Conservation (phyloP, 768 basidiomycete genomes). For the Galerina marginata region DNA sequence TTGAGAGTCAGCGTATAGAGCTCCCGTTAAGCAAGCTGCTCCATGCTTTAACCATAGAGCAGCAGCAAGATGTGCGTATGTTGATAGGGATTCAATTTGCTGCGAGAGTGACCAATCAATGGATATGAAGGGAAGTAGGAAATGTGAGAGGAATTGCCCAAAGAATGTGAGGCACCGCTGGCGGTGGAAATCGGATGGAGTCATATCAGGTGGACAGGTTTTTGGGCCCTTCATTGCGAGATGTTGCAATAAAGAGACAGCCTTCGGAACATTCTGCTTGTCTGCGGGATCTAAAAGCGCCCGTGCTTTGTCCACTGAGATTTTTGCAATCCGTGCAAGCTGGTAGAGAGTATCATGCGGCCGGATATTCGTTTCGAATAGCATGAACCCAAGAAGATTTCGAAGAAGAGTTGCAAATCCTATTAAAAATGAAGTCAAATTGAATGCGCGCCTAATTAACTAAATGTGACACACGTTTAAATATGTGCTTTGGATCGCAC, state of each 20-base stretch:
- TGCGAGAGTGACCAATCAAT: conserved; percentile 24
- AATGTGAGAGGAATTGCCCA: conserved; percentile 15
- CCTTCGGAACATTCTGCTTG: conserved; percentile 34
- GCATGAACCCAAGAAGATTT: conserved; percentile 16
- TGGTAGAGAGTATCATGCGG: conserved; percentile 19
- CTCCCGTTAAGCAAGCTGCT: conserved; percentile 26
- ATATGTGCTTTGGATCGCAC: conserved; percentile 35
- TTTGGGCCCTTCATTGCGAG: not conserved
- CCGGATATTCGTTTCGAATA: conserved; percentile 17
- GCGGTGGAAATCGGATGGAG: not conserved
- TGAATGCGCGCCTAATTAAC: not conserved
- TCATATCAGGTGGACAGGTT: not conserved
- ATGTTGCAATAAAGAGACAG: conserved; percentile 25
- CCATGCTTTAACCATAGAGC: conserved; percentile 3
- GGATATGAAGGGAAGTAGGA: conserved; percentile 30
- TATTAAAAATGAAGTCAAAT: not conserved
- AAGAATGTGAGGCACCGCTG: conserved; percentile 17
- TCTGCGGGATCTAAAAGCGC: conserved; percentile 32
- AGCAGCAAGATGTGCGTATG: conserved; percentile 31
- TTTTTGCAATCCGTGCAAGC: conserved; percentile 15
- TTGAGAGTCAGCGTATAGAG: conserved; percentile 34
- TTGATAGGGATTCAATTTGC: conserved; percentile 33
- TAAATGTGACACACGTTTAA: conserved; percentile 23
- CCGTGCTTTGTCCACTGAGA: conserved; percentile 8
- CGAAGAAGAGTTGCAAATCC: conserved; percentile 28